Evolutionary conservation across 805 yeast species (phyloP).

Genomic region (Kodamaea leandrae): DNA sequence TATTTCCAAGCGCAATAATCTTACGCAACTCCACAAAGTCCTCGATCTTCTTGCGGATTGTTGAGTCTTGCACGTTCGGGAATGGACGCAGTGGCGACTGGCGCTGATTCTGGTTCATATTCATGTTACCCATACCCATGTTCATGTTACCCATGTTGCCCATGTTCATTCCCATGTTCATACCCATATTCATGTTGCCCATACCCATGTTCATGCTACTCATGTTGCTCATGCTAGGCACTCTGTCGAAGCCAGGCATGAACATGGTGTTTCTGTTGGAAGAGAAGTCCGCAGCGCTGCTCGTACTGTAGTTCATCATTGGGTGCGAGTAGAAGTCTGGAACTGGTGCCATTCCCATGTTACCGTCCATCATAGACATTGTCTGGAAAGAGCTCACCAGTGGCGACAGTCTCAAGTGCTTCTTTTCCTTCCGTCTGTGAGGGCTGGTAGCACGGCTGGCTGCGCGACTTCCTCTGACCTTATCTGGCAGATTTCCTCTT

Average conservation of each 20-base stretch:
- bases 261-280: conserved; percentile 1
- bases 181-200: conserved; percentile 5
- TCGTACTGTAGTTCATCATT: conserved; percentile 4
- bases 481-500: conserved; percentile 3
- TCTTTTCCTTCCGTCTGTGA: conserved; percentile 8
- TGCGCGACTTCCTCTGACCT: conserved; percentile 2
- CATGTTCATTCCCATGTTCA: conserved; percentile 6
- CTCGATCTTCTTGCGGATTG: conserved; percentile 30
- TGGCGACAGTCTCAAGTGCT: conserved; percentile 6
- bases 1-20: conserved; percentile 41
- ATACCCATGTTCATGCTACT: conserved; percentile 15
- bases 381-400: conserved; percentile 9
- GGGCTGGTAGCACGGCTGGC: conserved; percentile 4
- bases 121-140: conserved; percentile 5
- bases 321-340: conserved; percentile 1
- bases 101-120: conserved; percentile 6
- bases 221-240: not conserved
- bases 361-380: conserved; percentile 2
- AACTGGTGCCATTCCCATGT: no score
- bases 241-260: conserved; percentile 1
- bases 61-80: conserved; percentile 21
- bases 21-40: conserved; percentile 33
- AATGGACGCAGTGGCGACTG: conserved; percentile 7
- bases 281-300: conserved; percentile 1
- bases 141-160: not conserved